A percentile compares a stretch with the other conserved stretches of the same genome.
phyloP scores from a whole-genome alignment of 2,329 filamentous ascomycete species.

The Ophiostoma sp. region DNA sequence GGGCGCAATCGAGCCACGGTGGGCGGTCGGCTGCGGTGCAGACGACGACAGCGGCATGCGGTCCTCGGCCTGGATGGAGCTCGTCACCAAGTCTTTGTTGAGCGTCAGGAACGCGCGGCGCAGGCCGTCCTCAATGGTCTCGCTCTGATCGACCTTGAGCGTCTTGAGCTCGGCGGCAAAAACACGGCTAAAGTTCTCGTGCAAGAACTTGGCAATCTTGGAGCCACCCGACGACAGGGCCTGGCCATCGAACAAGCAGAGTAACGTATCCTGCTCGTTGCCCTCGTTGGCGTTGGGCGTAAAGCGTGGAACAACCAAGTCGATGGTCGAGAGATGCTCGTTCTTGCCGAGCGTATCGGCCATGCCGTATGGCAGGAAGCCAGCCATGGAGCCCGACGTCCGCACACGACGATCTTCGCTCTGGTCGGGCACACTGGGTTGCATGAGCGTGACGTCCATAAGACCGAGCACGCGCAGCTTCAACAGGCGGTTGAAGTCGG shows the following conservation, averaged over 20 bases:
- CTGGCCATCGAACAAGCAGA: constrained; percentile 96
- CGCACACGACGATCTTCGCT: constrained; percentile 92
- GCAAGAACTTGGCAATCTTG: constrained; percentile 92
- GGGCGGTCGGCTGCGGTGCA: constrained; percentile 49
- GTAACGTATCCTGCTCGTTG: constrained; percentile 81
- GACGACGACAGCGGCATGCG: constrained; percentile 23
- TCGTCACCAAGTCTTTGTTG: constrained; percentile 90
- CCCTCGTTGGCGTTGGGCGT: constrained; percentile 53
- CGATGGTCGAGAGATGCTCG: constrained; percentile 92
- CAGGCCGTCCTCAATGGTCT: constrained; percentile 80
- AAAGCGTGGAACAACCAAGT: constrained; percentile 91
- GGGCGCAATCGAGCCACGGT: constrained; percentile 66
- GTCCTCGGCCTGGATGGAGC: constrained; percentile 70
- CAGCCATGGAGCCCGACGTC: constrained; percentile 93
- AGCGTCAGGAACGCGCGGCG: constrained; percentile 82
- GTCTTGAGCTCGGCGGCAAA: constrained; percentile 80
- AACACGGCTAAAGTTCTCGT: constrained; percentile 89
- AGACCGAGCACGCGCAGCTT: constrained; percentile 86
- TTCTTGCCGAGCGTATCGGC: constrained; percentile 90
- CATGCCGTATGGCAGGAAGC: constrained; percentile 93
- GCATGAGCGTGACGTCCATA: constrained; percentile 97
- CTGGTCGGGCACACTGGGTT: constrained; percentile 90
- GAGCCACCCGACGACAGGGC: constrained; percentile 85
- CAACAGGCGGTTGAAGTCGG: constrained; percentile 82
- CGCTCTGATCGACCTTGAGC: constrained; percentile 63